These are phyloP conservation scores for Mucor ambiguus DNA, from an alignment of 371 early-diverging fungal species.

Conservation along the genomic window DNA sequence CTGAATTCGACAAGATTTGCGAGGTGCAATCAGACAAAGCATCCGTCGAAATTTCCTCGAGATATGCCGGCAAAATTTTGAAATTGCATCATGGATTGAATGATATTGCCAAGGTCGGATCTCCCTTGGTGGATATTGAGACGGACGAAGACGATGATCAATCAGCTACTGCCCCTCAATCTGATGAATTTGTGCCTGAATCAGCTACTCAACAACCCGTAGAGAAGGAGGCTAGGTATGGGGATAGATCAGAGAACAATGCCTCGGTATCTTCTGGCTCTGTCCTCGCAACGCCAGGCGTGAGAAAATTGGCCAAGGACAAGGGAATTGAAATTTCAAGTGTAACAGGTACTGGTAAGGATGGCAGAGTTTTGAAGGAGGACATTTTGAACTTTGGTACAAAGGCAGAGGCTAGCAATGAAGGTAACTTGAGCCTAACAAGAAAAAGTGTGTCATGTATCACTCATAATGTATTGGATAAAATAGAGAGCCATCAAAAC, in stretches of 20 bases:
- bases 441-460: background rate
- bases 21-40: slow-evolving; percentile 99
- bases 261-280: background rate
- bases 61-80: slow-evolving; percentile 86
- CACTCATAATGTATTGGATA: background rate
- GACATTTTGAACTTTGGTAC: slow-evolving; percentile 73
- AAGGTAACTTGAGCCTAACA: slow-evolving; percentile 24
- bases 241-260: background rate
- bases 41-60: slow-evolving; percentile 96
- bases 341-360: slow-evolving; percentile 85
- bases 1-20: slow-evolving; percentile 93
- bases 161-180: background rate
- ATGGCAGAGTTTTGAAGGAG: slow-evolving; percentile 89
- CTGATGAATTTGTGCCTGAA: background rate
- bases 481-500: background rate
- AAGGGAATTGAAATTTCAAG: slow-evolving; percentile 71
- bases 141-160: slow-evolving; percentile 47
- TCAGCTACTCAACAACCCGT: background rate
- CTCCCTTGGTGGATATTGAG: slow-evolving; percentile 92
- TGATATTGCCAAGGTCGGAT: slow-evolving; percentile 94
- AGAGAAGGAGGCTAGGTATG: background rate
- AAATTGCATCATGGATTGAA: slow-evolving; percentile 84
- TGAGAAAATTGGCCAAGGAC: slow-evolving; percentile 87
- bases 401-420: background rate
- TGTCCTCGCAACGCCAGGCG: slow-evolving; percentile 86